Base-by-base conservation (phyloP, 2,329 filamentous ascomycete genomes). In the Pseudocercospora musae region DNA sequence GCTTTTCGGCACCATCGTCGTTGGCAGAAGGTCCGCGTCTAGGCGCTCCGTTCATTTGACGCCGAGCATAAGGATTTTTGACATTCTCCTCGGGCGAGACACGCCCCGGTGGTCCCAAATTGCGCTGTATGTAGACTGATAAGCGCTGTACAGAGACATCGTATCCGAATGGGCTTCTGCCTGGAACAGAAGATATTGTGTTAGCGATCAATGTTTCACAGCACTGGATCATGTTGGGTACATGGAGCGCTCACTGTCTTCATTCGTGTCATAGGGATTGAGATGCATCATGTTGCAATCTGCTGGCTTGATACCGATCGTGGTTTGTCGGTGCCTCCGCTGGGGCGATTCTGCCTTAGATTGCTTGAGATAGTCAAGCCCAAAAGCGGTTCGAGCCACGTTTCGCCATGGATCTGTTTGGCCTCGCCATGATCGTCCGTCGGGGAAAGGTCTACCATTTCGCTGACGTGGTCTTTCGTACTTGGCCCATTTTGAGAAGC, bases 401-500 rank as follows among this genome's bases (percentile, higher is more conserved):
- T 79, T 80, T 55, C 81, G 73, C 81, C 81, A 81, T 50, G 81
- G 81, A 72, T 84, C 81, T 62, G 78, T 76, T 68, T 81, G 78
- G 20, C 78, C 75, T 50, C 78, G 78, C 73, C 82, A 84, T 9
- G 81, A 79, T 64, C 80, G 80, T 11, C 81, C 82, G 62, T 76
- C 80, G 8, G 82, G 73, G n/a, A 84, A 78, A 0, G 81, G 81
- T 62, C 80, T 83, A 20, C 80, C 80, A n/a, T 80, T 80, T 3
- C 81, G 72, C 23, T 77, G 72, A 59, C 80, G 77, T 2, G 82
- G 80, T 25, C 75, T 75, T 62, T 80, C 80, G 57, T 80, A 81
- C 40, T 76, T 71, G 3, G 81, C 77, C 79, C 81, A 84, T 42
- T 77, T 75, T 4, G 77, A 79, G 70, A 84, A 83, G 21, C 77